A percentile compares a stretch with the other conserved stretches of the same genome.
phyloP scores from a whole-genome alignment of 73 alveolate species.

The Effrenium voratum region DNA sequence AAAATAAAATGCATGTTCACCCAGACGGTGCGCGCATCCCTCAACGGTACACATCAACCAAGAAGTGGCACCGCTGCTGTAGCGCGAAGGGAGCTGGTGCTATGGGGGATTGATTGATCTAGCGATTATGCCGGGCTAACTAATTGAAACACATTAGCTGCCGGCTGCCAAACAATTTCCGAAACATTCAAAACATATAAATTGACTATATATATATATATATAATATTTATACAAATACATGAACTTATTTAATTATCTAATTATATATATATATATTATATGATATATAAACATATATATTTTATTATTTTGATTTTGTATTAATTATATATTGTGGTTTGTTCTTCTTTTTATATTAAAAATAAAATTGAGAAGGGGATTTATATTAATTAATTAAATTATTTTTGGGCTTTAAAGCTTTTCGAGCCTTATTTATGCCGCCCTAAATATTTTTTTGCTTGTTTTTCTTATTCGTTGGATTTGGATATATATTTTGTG shows the following conservation, averaged over 20 bases:
- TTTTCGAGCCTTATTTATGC: neutral
- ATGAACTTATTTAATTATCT: neutral
- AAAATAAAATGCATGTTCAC: too few relatives aligned
- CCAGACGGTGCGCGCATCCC: too few relatives aligned
- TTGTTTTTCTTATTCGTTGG: neutral
- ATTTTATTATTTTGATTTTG: neutral
- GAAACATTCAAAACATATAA: neutral
- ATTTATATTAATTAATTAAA: neutral
- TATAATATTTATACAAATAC: neutral
- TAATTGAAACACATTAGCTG: too few relatives aligned
- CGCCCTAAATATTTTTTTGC: neutral
- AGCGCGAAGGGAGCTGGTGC: too few relatives aligned
- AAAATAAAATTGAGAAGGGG: neutral
- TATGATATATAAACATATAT: neutral
- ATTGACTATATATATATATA: neutral
- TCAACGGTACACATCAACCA: too few relatives aligned
- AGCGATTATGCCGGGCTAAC: too few relatives aligned
- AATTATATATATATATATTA: neutral
- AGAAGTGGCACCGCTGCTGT: too few relatives aligned
- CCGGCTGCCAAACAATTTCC: too few relatives aligned
- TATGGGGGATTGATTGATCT: too few relatives aligned
- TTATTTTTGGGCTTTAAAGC: neutral
- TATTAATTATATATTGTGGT: neutral
- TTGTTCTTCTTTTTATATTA: neutral
- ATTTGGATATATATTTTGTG: neutral